Base-by-base conservation (phyloP, 805 yeast genomes). In the Ascoidea asiatica region DNA sequence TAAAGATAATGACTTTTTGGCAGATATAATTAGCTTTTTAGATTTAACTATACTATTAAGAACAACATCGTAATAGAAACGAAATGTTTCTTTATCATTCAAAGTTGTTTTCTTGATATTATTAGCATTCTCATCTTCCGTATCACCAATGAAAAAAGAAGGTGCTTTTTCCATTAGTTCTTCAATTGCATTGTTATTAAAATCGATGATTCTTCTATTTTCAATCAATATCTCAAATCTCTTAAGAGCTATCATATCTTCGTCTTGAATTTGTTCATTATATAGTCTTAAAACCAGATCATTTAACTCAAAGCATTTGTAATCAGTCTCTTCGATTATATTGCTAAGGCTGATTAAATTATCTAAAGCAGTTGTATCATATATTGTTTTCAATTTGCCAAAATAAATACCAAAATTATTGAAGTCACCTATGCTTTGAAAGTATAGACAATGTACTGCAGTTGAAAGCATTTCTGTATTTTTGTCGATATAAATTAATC, bases 1-100 rank as follows among this genome's bases (percentile, higher is more conserved):
- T 17, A 50, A 48, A 21, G 60, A 61, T 48, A 70, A 50, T 4
- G 55, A 53, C 2, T 48, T 53, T 39, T 62, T 54, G 1, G 66
- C 63, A 29, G 51, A 52, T n/a, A 52, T 44, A 39, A 64, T 62
- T 13, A 53, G 49, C 17, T 50, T 50, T 41, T 62, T 57, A 5
- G 62, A 52, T 21, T 55, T 53, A 44, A 63, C 44, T 39, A 1
- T 53, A 41, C 6, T 41, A 46, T 29, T 48, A 49, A 21, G 48
- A 39, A 8, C 54, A 41, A 8, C 46, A 41, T 29, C 48, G 59
- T n/a, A n/a, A n/a, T n/a, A n/a, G n/a, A n/a, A n/a, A n/a, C n/a
- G n/a, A n/a, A n/a, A n/a, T n/a, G n/a, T n/a, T n/a, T n/a, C n/a
- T n/a, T n/a, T n/a, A n/a, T n/a, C n/a, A n/a, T n/a, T n/a, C n/a